A percentile compares a stretch with the other conserved stretches of the same genome.
Evolutionary conservation across 768 basidiomycete genomes (phyloP).

Genomic region (Mycena rebaudengoi): DNA sequence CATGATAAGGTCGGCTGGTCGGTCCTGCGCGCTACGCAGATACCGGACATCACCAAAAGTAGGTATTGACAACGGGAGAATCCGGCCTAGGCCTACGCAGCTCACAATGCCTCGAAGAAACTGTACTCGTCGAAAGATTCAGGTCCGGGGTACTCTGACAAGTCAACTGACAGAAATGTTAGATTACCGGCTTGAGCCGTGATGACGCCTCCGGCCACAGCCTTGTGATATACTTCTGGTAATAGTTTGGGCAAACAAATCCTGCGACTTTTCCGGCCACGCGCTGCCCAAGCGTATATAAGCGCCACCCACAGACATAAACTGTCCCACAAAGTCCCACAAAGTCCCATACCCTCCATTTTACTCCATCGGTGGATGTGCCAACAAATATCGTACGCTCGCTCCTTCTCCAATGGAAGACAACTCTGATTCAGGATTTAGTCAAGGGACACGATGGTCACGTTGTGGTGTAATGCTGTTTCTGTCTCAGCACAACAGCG

Average conservation of each 20-base stretch:
- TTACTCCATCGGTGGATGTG: constrained; percentile 45
- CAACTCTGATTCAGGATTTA: constrained; percentile 19
- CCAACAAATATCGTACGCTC: constrained; percentile 56
- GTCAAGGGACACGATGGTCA: constrained; percentile 61
- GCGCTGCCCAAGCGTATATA: constrained; percentile 4
- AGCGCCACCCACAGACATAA: background rate
- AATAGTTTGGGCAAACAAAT: background rate
- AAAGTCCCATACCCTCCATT: background rate
- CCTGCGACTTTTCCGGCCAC: background rate
- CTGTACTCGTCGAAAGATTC: background rate
- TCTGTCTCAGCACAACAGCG: background rate
- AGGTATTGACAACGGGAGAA: background rate
- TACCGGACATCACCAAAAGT: background rate
- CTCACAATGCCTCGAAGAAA: background rate
- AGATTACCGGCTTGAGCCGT: background rate
- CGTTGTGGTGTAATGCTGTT: constrained; percentile 52
- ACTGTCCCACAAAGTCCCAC: background rate
- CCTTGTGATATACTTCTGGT: constrained; percentile 1
- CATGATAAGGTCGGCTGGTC: background rate
- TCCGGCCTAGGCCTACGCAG: background rate
- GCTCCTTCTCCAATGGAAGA: constrained; percentile 4
- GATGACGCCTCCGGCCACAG: background rate
- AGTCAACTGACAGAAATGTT: background rate
- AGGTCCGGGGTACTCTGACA: no score
- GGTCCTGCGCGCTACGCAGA: constrained; percentile 2